A percentile compares a stretch with the other conserved stretches of the same genome.
Conservation (phyloP, 352 stramenopile species). For the Saprolegnia diclina region DNA sequence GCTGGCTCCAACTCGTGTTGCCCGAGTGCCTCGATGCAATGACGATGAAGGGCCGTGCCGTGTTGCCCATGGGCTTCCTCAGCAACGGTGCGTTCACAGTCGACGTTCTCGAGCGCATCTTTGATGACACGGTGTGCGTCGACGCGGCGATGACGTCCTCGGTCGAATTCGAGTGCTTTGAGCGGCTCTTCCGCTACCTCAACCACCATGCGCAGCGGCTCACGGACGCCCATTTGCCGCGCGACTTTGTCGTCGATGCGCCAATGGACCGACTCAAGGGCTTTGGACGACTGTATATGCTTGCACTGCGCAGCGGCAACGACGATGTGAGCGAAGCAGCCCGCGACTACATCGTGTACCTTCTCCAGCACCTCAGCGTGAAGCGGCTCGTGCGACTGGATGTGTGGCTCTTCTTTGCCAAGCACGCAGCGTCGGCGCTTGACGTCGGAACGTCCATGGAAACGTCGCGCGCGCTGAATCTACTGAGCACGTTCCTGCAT, state of each 20-base stretch:
- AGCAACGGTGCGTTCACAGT: constrained; percentile 30
- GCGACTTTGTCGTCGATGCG: constrained; percentile 30
- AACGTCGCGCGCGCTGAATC: constrained; percentile 37
- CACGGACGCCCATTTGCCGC: constrained; percentile 31
- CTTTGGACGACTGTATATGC: constrained; percentile 51
- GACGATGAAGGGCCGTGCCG: background rate
- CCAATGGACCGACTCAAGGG: constrained; percentile 30
- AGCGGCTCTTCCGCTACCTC: constrained; percentile 35
- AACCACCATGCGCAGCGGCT: constrained; percentile 30
- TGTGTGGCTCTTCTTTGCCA: constrained; percentile 60
- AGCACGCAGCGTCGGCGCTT: constrained; percentile 23
- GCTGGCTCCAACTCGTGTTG: constrained; percentile 62
- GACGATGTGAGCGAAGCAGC: constrained; percentile 46
- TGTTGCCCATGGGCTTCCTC: constrained; percentile 6
- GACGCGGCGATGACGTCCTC: constrained; percentile 39
- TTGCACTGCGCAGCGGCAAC: constrained; percentile 39
- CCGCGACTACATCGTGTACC: constrained; percentile 62
- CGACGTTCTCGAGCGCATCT: constrained; percentile 65
- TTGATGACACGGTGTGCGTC: constrained; percentile 36
- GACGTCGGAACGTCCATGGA: background rate
- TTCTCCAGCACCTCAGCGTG: constrained; percentile 59
- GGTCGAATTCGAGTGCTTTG: constrained; percentile 31
- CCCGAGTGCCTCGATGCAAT: constrained; percentile 29
- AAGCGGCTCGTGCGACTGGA: constrained; percentile 58
- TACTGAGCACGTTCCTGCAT: constrained; percentile 75